Percentiles rank a stretch among this genome's conserved stretches.
Evolutionary conservation across 345 rosid genomes (phyloP).

Genomic region (Lepidium didymum): DNA sequence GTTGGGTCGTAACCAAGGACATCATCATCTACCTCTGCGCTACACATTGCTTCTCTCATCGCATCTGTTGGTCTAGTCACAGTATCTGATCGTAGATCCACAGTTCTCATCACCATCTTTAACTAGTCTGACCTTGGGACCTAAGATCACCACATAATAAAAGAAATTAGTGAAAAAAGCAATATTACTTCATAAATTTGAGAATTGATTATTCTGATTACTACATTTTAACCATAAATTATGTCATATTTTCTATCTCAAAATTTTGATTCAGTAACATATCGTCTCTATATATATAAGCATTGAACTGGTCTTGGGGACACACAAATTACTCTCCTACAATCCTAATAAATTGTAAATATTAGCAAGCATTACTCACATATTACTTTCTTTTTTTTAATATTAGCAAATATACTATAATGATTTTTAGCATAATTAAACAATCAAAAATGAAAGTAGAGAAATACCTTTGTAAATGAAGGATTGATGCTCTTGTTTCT

Average conservation of each 20-base stretch:
- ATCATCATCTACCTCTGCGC: conserved; percentile 92
- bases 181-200: background rate
- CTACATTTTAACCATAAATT: background rate
- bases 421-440: no score
- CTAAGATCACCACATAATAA: no score
- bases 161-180: no score
- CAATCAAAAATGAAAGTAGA: no score
- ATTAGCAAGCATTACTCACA: background rate
- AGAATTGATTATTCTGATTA: background rate
- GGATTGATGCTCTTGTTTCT: no score
- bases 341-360: background rate
- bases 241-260: background rate
- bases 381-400: no score
- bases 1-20: conserved; percentile 65
- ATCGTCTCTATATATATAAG: background rate
- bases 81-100: conserved; percentile 91
- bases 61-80: conserved; percentile 77
- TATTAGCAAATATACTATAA: no score
- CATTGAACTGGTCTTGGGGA: conserved; percentile 14
- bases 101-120: conserved; percentile 63
- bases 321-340: background rate
- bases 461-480: no score
- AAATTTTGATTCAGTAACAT: background rate
- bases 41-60: conserved; percentile 84
- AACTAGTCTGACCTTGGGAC: no score